Base-by-base conservation (phyloP, 2,329 filamentous ascomycete genomes). In the Talaromyces marneffei region DNA sequence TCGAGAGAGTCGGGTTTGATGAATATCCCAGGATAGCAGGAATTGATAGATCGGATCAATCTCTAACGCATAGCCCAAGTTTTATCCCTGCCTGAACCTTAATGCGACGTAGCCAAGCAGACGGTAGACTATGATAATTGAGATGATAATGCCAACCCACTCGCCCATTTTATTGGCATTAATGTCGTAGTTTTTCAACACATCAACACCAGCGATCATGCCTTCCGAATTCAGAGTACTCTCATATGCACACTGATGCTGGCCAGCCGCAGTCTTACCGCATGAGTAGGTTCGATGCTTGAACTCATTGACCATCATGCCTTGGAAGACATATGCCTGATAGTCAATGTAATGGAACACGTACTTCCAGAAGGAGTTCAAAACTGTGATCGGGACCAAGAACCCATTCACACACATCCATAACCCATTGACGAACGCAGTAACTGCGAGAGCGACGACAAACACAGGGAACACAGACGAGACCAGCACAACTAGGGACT, bases 301-400 rank as follows among this genome's bases (percentile, higher is more conserved):
- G 72, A 96, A 94, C 76, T 96, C 90, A 70, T 94, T 95, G 59
- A 93, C 86, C 90, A 95, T 94, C 91, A 96, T 94, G 16, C 90
- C 91, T 71, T 93, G 85, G 72, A 95, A 96, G 3, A 95, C 91
- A 68, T 92, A 95, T 42, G 81, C 79, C 72, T 93, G 90, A 70
- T 95, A 95, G 72, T 95, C 89, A 70, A 92, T 92, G 73, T 92
- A 95, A 71, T 92, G 88, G 68, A 94, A 94, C 4, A 89, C 89
- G 68, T 95, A 94, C 72, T 86, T 85, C 86, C 89, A 95, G 67
- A 96, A 96, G 2, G 83, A 84, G 72, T 96, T 95, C 42, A 95
- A 80, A 2, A 87, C 83, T 1, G 79, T 83, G 3, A 87, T 85
- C 3, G 85, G 82, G 1, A 95, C 90, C 73, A 95, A 82, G 77